Evolutionary conservation across 2,329 filamentous ascomycete genomes (phyloP).

Genomic region (Cercospora berteroae): DNA sequence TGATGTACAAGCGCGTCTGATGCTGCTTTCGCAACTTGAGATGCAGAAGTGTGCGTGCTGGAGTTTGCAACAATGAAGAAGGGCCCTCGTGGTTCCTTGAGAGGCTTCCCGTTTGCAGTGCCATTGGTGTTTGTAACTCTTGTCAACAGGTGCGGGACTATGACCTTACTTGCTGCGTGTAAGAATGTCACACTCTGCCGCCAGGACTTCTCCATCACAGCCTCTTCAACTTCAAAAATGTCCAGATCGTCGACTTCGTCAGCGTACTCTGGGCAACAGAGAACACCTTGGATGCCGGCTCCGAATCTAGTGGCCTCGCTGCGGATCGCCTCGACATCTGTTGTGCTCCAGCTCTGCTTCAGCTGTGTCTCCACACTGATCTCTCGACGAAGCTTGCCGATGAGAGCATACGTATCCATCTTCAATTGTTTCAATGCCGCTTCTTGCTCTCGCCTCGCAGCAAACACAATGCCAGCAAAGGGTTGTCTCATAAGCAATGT

Average conservation of each 20-base stretch:
- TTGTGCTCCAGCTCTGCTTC: conserved; percentile 22
- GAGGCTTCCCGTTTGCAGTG: background rate
- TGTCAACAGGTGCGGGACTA: conserved; percentile 11
- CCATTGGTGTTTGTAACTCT: conserved; percentile 9
- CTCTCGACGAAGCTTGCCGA: conserved; percentile 28
- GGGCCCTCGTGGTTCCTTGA: conserved; percentile 17
- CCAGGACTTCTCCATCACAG: conserved; percentile 25
- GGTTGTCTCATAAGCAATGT: conserved; percentile 22
- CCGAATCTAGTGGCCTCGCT: conserved; percentile 18
- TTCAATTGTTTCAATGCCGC: conserved; percentile 28
- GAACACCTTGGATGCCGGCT: conserved; percentile 27
- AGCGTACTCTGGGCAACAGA: conserved; percentile 28
- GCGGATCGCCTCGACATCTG: conserved; percentile 22
- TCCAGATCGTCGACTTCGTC: conserved; percentile 13
- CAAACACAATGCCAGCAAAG: conserved; percentile 20
- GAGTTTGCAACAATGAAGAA: conserved; percentile 25
- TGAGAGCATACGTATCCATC: conserved; percentile 27
- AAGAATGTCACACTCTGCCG: conserved; percentile 30
- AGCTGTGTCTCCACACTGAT: conserved; percentile 26
- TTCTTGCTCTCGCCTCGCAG: conserved; percentile 21
- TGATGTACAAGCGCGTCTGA: conserved; percentile 20
- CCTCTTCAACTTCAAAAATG: conserved; percentile 26
- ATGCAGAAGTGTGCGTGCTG: conserved; percentile 10
- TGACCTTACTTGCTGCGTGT: conserved; percentile 23
- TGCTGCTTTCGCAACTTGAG: conserved; percentile 20